phyloP scores from a whole-genome alignment of 148 eudicot species.

The Bassia scoparia region DNA sequence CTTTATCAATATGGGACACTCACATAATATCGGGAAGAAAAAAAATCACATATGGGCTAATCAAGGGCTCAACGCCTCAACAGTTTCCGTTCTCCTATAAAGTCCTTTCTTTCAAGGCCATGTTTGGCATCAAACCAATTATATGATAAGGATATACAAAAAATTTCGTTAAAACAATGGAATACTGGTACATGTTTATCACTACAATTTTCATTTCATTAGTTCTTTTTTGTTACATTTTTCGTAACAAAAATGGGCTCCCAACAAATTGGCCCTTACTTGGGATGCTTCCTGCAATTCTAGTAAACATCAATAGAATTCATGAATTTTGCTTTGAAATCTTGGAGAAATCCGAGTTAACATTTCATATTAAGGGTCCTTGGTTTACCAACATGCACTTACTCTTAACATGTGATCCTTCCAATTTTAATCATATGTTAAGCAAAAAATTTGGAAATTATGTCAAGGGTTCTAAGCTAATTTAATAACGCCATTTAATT shows the following conservation, averaged over 20 bases:
- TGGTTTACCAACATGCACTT: slow-evolving; percentile 47
- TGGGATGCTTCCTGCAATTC: slow-evolving; percentile 50
- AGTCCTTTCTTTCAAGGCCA: no score
- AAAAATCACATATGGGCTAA: no score
- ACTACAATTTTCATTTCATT: not conserved
- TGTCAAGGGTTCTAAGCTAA: slow-evolving; percentile 39
- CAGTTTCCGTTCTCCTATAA: no score
- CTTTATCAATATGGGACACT: no score
- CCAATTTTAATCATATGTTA: slow-evolving; percentile 31
- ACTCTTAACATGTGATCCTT: slow-evolving; percentile 16
- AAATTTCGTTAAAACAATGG: no score
- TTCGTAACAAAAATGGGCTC: slow-evolving; percentile 28
- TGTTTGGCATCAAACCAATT: no score
- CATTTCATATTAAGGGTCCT: slow-evolving; percentile 48
- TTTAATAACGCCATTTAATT: no score
- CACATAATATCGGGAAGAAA: no score
- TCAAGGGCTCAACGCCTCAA: no score
- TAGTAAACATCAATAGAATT: slow-evolving; percentile 27
- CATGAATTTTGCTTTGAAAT: slow-evolving; percentile 26
- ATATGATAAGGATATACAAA: no score
- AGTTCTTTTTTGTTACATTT: not conserved
- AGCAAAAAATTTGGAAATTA: slow-evolving; percentile 44
- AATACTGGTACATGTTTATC: no score
- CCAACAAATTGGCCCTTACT: slow-evolving; percentile 40
- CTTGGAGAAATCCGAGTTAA: slow-evolving; percentile 13